Conservation (phyloP, 129 eudicot genomes). For the Scalesia atractyloides region DNA sequence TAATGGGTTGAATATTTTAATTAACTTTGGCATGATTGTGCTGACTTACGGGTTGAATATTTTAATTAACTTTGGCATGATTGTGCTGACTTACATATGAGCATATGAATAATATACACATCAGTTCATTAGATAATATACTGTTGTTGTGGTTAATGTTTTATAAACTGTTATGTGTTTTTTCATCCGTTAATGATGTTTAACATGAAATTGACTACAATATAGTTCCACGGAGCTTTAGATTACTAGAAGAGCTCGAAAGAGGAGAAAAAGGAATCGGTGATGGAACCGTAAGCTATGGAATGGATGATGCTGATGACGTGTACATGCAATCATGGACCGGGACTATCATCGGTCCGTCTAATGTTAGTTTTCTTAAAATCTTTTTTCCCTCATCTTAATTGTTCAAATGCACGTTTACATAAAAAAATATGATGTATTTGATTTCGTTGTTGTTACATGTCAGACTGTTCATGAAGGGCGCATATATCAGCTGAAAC, state of each 20-base stretch:
- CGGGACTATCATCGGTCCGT: slow-evolving; percentile 81
- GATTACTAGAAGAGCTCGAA: slow-evolving; percentile 87
- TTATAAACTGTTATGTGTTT: slow-evolving; percentile 1
- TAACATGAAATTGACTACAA: slow-evolving; percentile 18
- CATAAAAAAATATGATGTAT: not conserved
- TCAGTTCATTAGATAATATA: not conserved
- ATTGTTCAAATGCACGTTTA: not conserved
- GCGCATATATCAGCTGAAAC: slow-evolving; percentile 60
- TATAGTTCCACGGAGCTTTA: slow-evolving; percentile 80
- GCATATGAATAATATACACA: not conserved
- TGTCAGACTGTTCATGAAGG: slow-evolving; percentile 79
- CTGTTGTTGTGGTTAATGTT: not conserved
- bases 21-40: not conserved
- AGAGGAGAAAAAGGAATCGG: slow-evolving; percentile 92
- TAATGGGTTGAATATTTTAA: slow-evolving; percentile 7
- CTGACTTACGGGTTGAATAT: no score
- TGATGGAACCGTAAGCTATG: slow-evolving; percentile 92
- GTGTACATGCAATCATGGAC: slow-evolving; percentile 90
- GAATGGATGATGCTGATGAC: slow-evolving; percentile 92
- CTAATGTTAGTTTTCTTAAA: slow-evolving; percentile 55
- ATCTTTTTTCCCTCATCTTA: not conserved
- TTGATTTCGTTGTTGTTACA: slow-evolving; percentile 8
- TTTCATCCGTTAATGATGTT: slow-evolving; percentile 2
- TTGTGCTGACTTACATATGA: slow-evolving; percentile 12
- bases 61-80: not conserved